phyloP scores from a whole-genome alignment of 1,284 basidiomycete species.

The Cryptococcus maquisensis region DNA sequence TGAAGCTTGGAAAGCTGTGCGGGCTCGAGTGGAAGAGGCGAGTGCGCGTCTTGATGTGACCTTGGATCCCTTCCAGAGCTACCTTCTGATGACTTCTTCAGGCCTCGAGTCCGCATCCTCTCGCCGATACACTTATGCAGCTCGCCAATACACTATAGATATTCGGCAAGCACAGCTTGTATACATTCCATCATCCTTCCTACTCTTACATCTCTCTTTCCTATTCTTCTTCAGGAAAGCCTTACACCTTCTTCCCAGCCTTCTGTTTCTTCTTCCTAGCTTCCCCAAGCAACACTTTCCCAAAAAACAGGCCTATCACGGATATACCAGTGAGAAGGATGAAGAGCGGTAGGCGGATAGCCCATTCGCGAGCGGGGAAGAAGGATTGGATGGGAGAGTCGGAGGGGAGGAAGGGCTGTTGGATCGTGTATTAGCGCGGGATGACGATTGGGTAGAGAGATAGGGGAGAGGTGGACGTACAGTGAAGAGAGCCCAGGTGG shows the following conservation, averaged over 20 bases:
- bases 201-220: background rate
- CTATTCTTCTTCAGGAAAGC: background rate
- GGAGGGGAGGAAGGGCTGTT: constrained; percentile 75
- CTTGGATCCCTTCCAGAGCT: no score
- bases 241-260: constrained; percentile 39
- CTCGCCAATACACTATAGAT: background rate
- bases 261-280: constrained; percentile 55
- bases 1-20: no score
- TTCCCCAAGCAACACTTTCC: constrained; percentile 68
- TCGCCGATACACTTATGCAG: no score
- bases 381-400: constrained; percentile 66
- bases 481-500: constrained; percentile 79
- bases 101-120: no score
- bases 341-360: constrained; percentile 75
- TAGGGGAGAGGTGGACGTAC: constrained; percentile 52
- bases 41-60: no score
- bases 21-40: no score
- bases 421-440: background rate
- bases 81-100: no score
- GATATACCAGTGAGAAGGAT: constrained; percentile 72
- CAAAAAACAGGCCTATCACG: constrained; percentile 72
- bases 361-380: constrained; percentile 89
- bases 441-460: background rate
- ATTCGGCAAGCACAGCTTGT: background rate
- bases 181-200: background rate